Base-by-base conservation (phyloP, 2,329 filamentous ascomycete species). In the Colletotrichum sidae region DNA sequence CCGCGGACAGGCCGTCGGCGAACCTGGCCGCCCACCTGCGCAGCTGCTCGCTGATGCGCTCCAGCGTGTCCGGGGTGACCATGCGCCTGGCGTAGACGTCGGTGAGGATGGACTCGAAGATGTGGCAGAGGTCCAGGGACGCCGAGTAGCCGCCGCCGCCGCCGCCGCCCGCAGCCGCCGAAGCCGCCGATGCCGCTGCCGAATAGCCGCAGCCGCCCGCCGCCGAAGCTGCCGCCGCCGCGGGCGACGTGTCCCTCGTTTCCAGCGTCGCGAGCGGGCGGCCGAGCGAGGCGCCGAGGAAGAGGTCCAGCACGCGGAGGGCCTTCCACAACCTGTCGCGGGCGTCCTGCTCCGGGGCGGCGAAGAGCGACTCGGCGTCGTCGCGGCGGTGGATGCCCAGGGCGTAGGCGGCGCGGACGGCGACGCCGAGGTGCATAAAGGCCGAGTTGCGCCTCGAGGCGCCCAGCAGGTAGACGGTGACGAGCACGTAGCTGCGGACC, bases 371-470 rank as follows among this genome's bases (percentile, higher is more conserved):
- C 0, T 8, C 42, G 12, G 13, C 12, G 54, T 74, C 72, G 33
- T 78, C 69, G 8, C 70, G 61, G 2, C 72, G 69, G 42, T 78
- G 73, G 2, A 78, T 70, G 0, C 76, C 77, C 6, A 78, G 67
- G 0, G 75, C 72, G 47, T 76, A 75, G 2, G 77, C 76, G 6
- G 81, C 80, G 17, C 76, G 70, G 1, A 75, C 76, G 2, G 77
- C 78, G 45, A 75, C 73, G 3, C 78, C 78, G 2, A 80, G 71
- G 35, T 78, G 73, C 75, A 79, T 77, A 10, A 77, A 78, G 0
- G 78, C 78, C 4, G 78, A 74, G 42, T 78, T 79, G 0, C 75
- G 70, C 2, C 76, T 72, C 3, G 75, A 78, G 3, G 73, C 75
- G 2, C 72, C 74, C 0, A 79, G 66, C 0, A 80, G 71, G 58